Base-by-base conservation (phyloP, 225 moss, liverwort and hornwort species). In the Pseudoscleropodium purum region DNA sequence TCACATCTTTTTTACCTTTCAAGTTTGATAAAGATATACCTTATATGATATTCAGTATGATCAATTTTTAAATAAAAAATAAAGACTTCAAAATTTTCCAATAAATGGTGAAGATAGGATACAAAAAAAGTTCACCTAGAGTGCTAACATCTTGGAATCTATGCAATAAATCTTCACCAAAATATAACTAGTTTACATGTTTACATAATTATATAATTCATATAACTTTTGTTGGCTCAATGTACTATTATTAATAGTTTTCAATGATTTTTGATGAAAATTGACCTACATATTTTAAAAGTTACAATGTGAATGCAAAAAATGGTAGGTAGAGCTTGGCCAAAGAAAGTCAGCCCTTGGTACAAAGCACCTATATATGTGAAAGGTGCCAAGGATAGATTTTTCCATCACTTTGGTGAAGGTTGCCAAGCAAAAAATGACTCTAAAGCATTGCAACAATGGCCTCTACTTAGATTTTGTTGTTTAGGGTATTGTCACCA, bases 51-150 rank as follows among this genome's bases (percentile, higher is more conserved):
- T 15, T 72, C 3, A 26, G 41, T 72, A 26, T 41, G 26, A 1
- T 72, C 26, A 26, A 12, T 43, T 43, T 73, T 43, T 43, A 3
- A 29, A 18, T 45, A 10, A 45, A 45, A 43, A 49, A 19, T 19
- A 31, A 31, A 49, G 19, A 31, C 4, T 0, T 0, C 4, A 75
- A 47, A 7, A 0, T 18, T 30, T 45, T 31, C 1, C 20, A 2
- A 33, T 6, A 51, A 75, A 13, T 33, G 13, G 8, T 1, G 2
- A 1, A 1, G 2, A 4, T 33, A 33, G 7, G 33, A 75, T 75
- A 7, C 20, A 4, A 49, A 43, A 20, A 20, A 11, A 18, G 18
- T 20, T 41, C 6, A 29, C 3, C 49, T 43, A 16, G 29, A 31
- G 49, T 75, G 18, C 4, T 31, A 75, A 75, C 18, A 47, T 30